Conservation (phyloP, 2,329 filamentous ascomycete species). For the Aspergillus hiratsukae region DNA sequence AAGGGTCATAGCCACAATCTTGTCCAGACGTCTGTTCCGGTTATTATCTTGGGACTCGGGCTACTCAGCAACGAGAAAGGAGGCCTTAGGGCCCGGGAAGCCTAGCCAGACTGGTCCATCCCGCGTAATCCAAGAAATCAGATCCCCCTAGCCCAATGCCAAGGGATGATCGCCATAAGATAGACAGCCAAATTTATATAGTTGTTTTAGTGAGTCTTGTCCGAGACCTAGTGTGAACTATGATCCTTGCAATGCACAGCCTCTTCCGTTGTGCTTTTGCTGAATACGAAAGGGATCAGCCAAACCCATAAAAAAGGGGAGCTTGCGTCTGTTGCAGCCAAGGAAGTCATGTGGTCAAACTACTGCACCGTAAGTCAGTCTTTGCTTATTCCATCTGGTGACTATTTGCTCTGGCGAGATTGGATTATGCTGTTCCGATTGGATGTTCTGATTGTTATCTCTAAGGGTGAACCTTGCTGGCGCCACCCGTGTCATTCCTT, state of each 20-base stretch:
- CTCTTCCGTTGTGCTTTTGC: not conserved
- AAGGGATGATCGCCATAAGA: not conserved
- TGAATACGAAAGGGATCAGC: not conserved
- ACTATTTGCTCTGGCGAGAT: not conserved
- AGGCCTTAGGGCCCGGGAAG: too few relatives aligned
- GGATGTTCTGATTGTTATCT: not conserved
- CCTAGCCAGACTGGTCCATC: too few relatives aligned
- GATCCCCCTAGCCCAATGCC: not conserved
- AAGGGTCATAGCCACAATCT: not conserved
- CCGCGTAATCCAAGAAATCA: not conserved
- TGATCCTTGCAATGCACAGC: not conserved
- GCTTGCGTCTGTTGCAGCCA: not conserved
- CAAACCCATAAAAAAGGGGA: not conserved
- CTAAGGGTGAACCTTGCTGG: not conserved
- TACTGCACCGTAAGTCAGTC: not conserved
- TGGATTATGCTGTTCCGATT: not conserved
- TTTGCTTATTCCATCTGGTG: not conserved
- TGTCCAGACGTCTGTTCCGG: not conserved
- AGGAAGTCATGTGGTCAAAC: not conserved
- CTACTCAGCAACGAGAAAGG: not conserved
- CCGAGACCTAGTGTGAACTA: not conserved
- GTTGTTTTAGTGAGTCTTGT: not conserved
- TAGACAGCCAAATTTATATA: not conserved
- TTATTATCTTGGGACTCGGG: not conserved
- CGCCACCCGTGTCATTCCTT: not conserved